A percentile compares a stretch with the other conserved stretches of the same genome.
These are phyloP conservation scores for Syzygium jambos DNA, from an alignment of 345 rosid species.

Conservation along the genomic window DNA sequence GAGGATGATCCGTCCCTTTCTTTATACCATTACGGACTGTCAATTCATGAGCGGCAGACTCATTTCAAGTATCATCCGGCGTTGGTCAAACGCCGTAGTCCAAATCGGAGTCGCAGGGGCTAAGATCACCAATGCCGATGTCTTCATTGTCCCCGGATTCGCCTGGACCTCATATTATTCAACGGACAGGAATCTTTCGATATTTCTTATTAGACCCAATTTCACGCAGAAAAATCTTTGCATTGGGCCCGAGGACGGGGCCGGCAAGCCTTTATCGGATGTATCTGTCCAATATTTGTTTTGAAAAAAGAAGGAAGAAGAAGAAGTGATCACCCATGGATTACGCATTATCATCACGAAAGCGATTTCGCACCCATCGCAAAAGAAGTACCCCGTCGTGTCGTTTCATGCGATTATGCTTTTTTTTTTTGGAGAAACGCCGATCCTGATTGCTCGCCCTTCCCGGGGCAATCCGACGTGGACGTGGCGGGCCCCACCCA, in stretches of 20 bases:
- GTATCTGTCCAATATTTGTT: background rate
- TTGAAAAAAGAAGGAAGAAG: background rate
- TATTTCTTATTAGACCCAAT: background rate
- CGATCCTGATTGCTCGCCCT: background rate
- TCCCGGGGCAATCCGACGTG: background rate
- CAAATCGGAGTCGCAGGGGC: background rate
- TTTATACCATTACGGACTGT: too few species aligned
- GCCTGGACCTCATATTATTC: background rate
- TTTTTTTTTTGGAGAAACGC: too few species aligned
- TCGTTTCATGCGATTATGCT: background rate
- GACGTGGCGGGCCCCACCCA: background rate
- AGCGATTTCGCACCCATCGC: background rate
- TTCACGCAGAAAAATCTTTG: background rate
- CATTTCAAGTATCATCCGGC: background rate
- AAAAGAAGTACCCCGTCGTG: accelerated
- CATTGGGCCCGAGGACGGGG: background rate
- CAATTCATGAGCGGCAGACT: too few species aligned
- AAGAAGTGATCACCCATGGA: background rate
- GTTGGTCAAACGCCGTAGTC: background rate
- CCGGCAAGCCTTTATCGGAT: background rate
- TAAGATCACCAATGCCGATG: background rate
- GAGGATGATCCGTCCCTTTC: too few species aligned
- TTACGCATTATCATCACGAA: background rate
- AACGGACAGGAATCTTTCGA: background rate
- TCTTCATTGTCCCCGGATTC: background rate